phyloP scores from a whole-genome alignment of 2,329 filamentous ascomycete species.

The Dactylellina drechsleri region DNA sequence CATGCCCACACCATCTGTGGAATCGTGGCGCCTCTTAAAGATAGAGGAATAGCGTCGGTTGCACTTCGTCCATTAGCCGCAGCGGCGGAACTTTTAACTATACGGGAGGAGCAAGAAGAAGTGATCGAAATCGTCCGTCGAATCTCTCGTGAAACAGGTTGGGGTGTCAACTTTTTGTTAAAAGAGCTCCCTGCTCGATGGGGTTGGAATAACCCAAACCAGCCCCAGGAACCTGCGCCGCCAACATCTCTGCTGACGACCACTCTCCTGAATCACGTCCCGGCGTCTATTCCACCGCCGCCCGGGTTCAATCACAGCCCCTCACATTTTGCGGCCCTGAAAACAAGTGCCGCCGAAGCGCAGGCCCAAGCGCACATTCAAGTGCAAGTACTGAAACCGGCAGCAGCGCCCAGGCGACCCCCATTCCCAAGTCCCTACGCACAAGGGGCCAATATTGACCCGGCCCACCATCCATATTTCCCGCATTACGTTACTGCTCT shows the following conservation, averaged over 20 bases:
- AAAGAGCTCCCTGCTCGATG: slow-evolving; percentile 78
- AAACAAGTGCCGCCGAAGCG: slow-evolving; percentile 33
- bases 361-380: slow-evolving; percentile 26
- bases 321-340: slow-evolving; percentile 55
- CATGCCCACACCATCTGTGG: slow-evolving; percentile 89
- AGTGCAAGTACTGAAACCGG: slow-evolving; percentile 34
- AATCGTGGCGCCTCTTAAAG: slow-evolving; percentile 84
- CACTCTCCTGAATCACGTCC: slow-evolving; percentile 55
- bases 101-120: slow-evolving; percentile 79
- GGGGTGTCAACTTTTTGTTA: slow-evolving; percentile 78
- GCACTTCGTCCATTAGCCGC: slow-evolving; percentile 82
- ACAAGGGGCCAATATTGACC: slow-evolving; percentile 47
- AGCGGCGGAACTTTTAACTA: slow-evolving; percentile 76
- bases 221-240: slow-evolving; percentile 58
- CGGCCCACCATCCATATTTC: slow-evolving; percentile 49
- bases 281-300: slow-evolving; percentile 60
- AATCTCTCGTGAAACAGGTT: slow-evolving; percentile 80
- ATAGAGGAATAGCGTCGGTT: slow-evolving; percentile 79
- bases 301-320: slow-evolving; percentile 57
- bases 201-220: slow-evolving; percentile 72
- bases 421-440: slow-evolving; percentile 50
- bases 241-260: slow-evolving; percentile 59
- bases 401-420: slow-evolving; percentile 37
- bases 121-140: slow-evolving; percentile 79
- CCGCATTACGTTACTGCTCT: slow-evolving; percentile 48